Evolutionary conservation across 2,329 filamentous ascomycete genomes (phyloP).

Genomic region (Ceratocystiopsis brevicomis): DNA sequence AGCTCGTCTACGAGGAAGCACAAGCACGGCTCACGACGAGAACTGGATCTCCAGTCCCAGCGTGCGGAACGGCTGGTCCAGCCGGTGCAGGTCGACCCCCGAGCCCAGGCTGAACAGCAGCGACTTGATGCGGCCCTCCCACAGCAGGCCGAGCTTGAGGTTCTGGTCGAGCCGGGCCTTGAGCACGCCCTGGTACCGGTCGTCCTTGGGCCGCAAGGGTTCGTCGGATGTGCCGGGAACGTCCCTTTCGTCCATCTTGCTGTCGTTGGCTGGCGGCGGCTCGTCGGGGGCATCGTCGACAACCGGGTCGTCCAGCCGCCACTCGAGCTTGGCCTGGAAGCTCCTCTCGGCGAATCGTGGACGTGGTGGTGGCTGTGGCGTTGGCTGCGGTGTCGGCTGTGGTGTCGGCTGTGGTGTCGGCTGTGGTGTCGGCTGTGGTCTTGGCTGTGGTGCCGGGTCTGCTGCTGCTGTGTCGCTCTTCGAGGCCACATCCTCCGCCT

Average conservation of each 20-base stretch:
- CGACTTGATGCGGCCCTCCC: slow-evolving; percentile 87
- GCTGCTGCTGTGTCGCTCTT: too few species aligned
- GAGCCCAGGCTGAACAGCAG: slow-evolving; percentile 81
- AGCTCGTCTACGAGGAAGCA: too few species aligned
- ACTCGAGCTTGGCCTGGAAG: slow-evolving; percentile 30
- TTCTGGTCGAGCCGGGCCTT: slow-evolving; percentile 84
- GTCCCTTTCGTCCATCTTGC: slow-evolving; percentile 6
- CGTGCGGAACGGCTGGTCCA: slow-evolving; percentile 59
- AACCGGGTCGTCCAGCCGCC: slow-evolving; percentile 22
- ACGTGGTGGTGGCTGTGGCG: too few species aligned
- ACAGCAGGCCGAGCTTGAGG: slow-evolving; percentile 66
- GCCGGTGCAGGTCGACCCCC: slow-evolving; percentile 58
- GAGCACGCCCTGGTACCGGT: slow-evolving; percentile 66
- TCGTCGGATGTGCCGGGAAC: background rate
- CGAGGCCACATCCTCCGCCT: too few species aligned
- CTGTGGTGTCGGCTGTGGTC: slow-evolving; percentile 3
- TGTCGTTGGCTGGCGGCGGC: background rate
- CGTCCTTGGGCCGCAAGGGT: slow-evolving; percentile 20
- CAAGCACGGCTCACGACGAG: slow-evolving; percentile 39
- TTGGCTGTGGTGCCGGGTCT: too few species aligned
- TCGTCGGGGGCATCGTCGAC: too few species aligned
- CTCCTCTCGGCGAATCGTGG: slow-evolving; percentile 15
- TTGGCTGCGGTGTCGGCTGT: background rate
- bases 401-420: background rate
- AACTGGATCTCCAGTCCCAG: slow-evolving; percentile 68